These are phyloP conservation scores for Sporothrix brasiliensis DNA, from an alignment of 2,329 filamentous ascomycete species.

Conservation along the genomic window DNA sequence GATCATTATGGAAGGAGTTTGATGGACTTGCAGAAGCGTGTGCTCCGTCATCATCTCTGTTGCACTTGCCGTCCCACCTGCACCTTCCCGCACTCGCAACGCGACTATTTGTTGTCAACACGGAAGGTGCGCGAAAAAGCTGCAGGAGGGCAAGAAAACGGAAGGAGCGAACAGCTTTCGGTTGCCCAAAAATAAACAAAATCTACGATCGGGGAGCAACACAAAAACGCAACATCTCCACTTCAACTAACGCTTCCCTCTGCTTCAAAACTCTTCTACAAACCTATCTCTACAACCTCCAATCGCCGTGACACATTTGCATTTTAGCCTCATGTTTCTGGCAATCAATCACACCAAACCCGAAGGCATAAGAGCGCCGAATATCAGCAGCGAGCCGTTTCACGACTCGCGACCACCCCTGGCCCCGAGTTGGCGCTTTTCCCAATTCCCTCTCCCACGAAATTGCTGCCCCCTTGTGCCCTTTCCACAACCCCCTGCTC, in stretches of 20 bases:
- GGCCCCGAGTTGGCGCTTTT: slow-evolving; percentile 32
- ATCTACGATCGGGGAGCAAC: slow-evolving; percentile 20
- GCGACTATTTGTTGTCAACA: slow-evolving; percentile 13
- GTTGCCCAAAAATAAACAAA: slow-evolving; percentile 30
- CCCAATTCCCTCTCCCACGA: slow-evolving; percentile 39
- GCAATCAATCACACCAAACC: not conserved
- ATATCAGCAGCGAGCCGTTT: slow-evolving; percentile 31
- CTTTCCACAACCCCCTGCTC: slow-evolving; percentile 10
- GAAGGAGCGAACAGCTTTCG: slow-evolving; percentile 26
- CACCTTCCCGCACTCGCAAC: slow-evolving; percentile 26
- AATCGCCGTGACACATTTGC: slow-evolving; percentile 1
- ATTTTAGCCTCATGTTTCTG: slow-evolving; percentile 24
- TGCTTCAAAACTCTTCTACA: not conserved
- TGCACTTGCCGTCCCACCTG: slow-evolving; percentile 14
- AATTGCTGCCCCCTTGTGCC: slow-evolving; percentile 39
- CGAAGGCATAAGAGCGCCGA: slow-evolving; percentile 32
- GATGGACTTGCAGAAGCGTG: not conserved
- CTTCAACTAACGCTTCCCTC: not conserved
- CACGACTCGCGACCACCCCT: slow-evolving; percentile 25
- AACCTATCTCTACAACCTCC: not conserved
- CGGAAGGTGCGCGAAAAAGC: slow-evolving; percentile 30
- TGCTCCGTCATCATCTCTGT: not conserved
- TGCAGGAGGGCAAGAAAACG: slow-evolving; percentile 13
- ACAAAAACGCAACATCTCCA: slow-evolving; percentile 24
- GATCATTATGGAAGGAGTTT: not conserved